Base-by-base conservation (phyloP, 345 rosid genomes). In the Toxicodendron radicans region DNA sequence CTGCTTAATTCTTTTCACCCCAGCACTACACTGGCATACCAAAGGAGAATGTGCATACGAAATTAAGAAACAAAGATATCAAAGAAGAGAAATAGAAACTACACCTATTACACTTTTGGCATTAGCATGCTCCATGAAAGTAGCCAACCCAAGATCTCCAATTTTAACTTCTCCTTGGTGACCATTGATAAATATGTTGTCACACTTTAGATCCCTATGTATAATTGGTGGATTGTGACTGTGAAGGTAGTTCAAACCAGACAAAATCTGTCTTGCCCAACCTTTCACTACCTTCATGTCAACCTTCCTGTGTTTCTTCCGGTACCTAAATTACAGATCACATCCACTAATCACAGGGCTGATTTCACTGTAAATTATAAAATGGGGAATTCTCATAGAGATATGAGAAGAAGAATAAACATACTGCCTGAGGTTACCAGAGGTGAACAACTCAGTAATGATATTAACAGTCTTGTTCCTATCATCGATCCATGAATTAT, bases 81-180 rank as follows among this genome's bases (percentile, higher is more conserved):
- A 0, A 82, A 64, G 64, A 43, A 71, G 62, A 32, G 52, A 38
- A 46, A 30, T 20, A 41, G 45, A 68, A 76, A 80, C 24, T 56
- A 66, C 87, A 89, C 99, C 99, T 71, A 94, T 89, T n/a, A 94
- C 97, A 79, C 97, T 94, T 83, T 88, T 86, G 81, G 97, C 99
- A 71, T 82, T 87, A 76, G 95, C 81, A 78, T 95, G 95, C 79
- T 90, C 92, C 97, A 92, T 87, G 79, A 95, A 86, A 77, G 90
- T 88, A 66, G 99, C 99, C 71, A 95, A 83, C 43, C 99, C 99
- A 64, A 95, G 97, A 85, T 95, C 98, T 76, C 99, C 99, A 76
- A 95, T 95, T 79, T 95, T 95, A 71, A 95, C 97, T 86, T 92
- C 95, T 74, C 98, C 99, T 77, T 83, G 94, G 87, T 91, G 89